These are phyloP conservation scores for Penicillium rolfsii DNA, from an alignment of 2,329 filamentous ascomycete species.

Conservation along the genomic window DNA sequence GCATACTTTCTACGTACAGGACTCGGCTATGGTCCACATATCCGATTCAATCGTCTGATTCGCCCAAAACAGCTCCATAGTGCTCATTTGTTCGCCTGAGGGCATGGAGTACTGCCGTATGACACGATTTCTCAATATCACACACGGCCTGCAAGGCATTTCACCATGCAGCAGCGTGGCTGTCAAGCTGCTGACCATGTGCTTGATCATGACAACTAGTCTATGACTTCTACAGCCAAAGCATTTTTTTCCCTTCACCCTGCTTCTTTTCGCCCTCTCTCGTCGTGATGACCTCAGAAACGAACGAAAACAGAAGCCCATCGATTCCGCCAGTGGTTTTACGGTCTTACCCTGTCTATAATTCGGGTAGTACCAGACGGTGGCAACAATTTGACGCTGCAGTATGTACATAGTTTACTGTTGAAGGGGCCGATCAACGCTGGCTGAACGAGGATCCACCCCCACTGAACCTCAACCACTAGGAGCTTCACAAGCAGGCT, in stretches of 20 bases:
- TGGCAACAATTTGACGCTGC: constrained; percentile 17
- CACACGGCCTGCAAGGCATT: constrained; percentile 25
- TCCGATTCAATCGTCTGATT: not conserved
- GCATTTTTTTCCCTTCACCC: not conserved
- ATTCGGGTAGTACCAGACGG: constrained; percentile 25
- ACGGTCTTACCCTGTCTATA: constrained; percentile 4
- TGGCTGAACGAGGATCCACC: constrained; percentile 5
- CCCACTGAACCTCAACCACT: not conserved
- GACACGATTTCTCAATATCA: constrained; percentile 22
- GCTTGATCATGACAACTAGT: no score
- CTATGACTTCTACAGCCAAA: constrained; percentile 8
- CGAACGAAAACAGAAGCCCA: not conserved
- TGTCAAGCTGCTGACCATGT: constrained; percentile 17
- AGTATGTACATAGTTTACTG: constrained; percentile 7
- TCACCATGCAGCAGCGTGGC: constrained; percentile 14
- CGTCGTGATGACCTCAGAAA: constrained; percentile 16
- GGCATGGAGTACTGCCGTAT: constrained; percentile 16
- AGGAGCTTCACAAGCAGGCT: not conserved
- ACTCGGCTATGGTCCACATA: not conserved
- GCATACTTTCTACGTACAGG: not conserved
- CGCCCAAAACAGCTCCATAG: not conserved
- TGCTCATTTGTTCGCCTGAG: constrained; percentile 14
- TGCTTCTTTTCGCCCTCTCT: not conserved
- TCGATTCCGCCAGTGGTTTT: constrained; percentile 13
- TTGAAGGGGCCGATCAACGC: not conserved